A percentile compares a stretch with the other conserved stretches of the same genome.
Conservation (phyloP, 306 rosid species). For the Cucurbita moschata region DNA sequence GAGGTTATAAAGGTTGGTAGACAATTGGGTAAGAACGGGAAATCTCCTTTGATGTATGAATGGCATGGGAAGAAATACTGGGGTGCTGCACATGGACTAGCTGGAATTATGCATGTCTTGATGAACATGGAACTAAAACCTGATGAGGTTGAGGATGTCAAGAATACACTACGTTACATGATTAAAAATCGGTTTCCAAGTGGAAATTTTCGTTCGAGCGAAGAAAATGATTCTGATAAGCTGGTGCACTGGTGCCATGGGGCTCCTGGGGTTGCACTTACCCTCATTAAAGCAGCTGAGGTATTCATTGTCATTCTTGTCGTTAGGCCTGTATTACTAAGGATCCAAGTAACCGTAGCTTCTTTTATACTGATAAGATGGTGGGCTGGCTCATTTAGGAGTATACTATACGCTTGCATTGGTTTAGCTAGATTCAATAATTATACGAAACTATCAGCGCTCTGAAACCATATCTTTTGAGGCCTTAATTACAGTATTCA, state of each 20-base stretch:
- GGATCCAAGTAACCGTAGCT: background rate
- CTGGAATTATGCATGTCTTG: constrained; percentile 66
- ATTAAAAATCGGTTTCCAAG: constrained; percentile 49
- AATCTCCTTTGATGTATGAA: constrained; percentile 66
- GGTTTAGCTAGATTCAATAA: background rate
- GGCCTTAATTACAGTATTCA: background rate
- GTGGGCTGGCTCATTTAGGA: background rate
- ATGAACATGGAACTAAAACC: constrained; percentile 65
- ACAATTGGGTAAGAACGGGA: constrained; percentile 37
- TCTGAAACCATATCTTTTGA: background rate
- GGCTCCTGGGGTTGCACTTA: constrained; percentile 67
- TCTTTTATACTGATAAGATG: background rate
- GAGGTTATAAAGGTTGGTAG: constrained; percentile 55
- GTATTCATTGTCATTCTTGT: constrained; percentile 17
- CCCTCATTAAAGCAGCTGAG: constrained; percentile 68
- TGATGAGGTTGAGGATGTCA: constrained; percentile 69
- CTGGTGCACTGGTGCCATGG: constrained; percentile 97
- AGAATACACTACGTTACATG: constrained; percentile 53
- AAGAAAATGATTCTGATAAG: constrained; percentile 61
- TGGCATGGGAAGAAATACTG: constrained; percentile 94
- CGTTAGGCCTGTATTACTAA: background rate
- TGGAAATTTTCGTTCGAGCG: constrained; percentile 74
- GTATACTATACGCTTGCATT: background rate
- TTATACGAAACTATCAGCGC: background rate
- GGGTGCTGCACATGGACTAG: constrained; percentile 96